A percentile compares a stretch with the other conserved stretches of the same genome.
Evolutionary conservation across 106 monocot species (phyloP).

Genomic region (Gastrodia elata): DNA sequence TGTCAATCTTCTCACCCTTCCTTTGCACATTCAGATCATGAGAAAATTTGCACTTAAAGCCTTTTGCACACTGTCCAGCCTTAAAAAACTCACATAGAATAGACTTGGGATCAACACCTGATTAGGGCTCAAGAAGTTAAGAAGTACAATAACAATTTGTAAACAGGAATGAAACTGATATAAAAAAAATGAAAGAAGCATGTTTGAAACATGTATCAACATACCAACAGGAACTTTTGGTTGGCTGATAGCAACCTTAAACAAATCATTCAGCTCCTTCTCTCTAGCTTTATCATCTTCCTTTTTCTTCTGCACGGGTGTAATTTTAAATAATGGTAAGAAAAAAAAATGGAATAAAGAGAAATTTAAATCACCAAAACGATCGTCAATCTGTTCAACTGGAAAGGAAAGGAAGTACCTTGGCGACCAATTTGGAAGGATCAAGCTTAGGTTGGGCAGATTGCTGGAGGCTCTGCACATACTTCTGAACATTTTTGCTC

Average conservation of each 20-base stretch:
- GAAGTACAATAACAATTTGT: neutral
- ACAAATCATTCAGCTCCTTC: slow-evolving; percentile 91
- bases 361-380: neutral
- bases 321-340: neutral
- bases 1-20: slow-evolving; percentile 92
- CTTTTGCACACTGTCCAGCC: slow-evolving; percentile 83
- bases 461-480: slow-evolving; percentile 84
- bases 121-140: slow-evolving; percentile 1
- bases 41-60: slow-evolving; percentile 95
- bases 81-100: slow-evolving; percentile 97
- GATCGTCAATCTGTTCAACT: neutral
- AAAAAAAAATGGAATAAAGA: neutral
- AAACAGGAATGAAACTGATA: neutral
- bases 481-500: slow-evolving; percentile 97
- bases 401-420: slow-evolving; percentile 19
- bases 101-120: slow-evolving; percentile 97
- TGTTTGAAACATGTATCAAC: neutral
- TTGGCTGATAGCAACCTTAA: slow-evolving; percentile 87
- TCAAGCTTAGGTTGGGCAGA: slow-evolving; percentile 72
- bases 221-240: slow-evolving; percentile 87
- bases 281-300: slow-evolving; percentile 93
- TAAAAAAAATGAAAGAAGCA: neutral
- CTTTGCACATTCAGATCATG: slow-evolving; percentile 96
- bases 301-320: slow-evolving; percentile 71
- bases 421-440: slow-evolving; percentile 71